Evolutionary conservation across 805 yeast species (phyloP), one percentile per base, ranked within the genome.

Genomic region (Cephaloascus albidus): DNA sequence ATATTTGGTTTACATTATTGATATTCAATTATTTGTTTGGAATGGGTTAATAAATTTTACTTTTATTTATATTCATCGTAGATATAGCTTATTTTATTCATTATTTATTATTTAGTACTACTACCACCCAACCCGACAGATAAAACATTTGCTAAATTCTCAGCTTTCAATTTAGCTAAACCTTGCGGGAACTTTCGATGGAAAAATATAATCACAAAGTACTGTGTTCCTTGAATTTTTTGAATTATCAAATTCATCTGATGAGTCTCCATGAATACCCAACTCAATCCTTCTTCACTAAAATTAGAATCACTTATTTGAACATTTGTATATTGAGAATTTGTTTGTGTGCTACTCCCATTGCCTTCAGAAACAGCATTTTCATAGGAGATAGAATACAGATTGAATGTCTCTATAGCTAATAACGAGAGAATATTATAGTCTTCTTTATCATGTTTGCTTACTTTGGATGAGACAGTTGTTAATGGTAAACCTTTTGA

Each of bases 401-500:
- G 12, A 43, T 42, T 53, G 37, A 46, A 20, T 14, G n/a, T 50
- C 38, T 57, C 61, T 39, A 54, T 54, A 3, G 64, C 71, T 23
- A 64, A 45, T 18, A 66, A 52, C 36, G 63, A 54, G 44, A 56
- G 57, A 20, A 65, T 58, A 36, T 55, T 58, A 33, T 65, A 52
- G 35, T 48, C 54, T 43, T 63, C 67, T 20, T 36, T 40, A 23
- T 38, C 46, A 18, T 38, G 39, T 36, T 39, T 46, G 20, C 41
- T 26, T 20, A 36, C 45, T 17, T 52, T 44, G 18, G 54, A 45
- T 15, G 51, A 48, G 15, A 67, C 70, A 0, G 70, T 63, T 18
- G 67, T 56, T 30, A 66, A 51, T 10, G 72, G 69, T 15, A 63
- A 51, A 2, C 72, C 72, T 27, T 54, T 54, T 17, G 47, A 33